phyloP scores from a whole-genome alignment of 2,329 filamentous ascomycete species.

The Xylariaceae sp. region DNA sequence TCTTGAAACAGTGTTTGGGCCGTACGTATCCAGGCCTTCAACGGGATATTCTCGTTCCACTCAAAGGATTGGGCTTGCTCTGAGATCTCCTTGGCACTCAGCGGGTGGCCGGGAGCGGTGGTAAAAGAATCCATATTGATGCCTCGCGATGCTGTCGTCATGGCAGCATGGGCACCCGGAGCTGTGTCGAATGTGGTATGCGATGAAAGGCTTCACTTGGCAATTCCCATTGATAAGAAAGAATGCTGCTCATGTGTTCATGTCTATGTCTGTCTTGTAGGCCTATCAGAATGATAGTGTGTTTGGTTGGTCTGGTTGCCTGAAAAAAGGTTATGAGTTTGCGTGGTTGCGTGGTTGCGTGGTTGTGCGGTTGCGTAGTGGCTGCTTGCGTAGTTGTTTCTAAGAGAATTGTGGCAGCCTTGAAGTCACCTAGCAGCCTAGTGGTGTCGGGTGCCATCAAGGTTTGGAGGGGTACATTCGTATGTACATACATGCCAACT shows the following conservation, averaged over 20 bases:
- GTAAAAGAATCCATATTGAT: conserved; percentile 32
- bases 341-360: background rate
- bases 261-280: background rate
- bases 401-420: background rate
- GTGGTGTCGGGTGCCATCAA: background rate
- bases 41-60: conserved; percentile 74
- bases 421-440: background rate
- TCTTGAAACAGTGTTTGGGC: conserved; percentile 80
- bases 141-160: conserved; percentile 7
- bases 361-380: too few relatives aligned
- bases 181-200: background rate
- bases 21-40: conserved; percentile 81
- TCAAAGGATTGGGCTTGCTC: conserved; percentile 76
- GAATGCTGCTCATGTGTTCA: conserved; percentile 2
- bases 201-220: conserved; percentile 13
- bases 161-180: conserved; percentile 5
- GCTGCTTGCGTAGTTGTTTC: too few relatives aligned
- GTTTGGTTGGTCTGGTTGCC: background rate
- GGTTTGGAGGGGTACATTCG: background rate
- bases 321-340: background rate
- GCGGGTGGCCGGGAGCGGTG: conserved; percentile 51
- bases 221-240: background rate
- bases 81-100: conserved; percentile 77
- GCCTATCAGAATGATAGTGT: background rate
- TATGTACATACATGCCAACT: too few relatives aligned